phyloP scores from a whole-genome alignment of 495 filamentous ascomycete species.

The Peziza echinospora region DNA sequence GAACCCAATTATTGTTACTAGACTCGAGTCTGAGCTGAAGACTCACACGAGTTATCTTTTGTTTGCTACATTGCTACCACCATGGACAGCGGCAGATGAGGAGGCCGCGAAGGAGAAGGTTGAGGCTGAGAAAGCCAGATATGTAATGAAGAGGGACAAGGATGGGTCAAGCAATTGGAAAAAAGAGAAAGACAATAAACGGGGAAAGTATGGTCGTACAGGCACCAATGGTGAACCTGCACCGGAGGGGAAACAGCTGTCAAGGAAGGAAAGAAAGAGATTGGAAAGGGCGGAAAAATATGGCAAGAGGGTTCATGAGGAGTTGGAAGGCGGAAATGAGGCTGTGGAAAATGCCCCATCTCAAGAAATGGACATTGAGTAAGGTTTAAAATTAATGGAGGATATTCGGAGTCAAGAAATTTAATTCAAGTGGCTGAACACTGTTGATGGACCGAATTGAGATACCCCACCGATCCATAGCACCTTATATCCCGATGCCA shows the following conservation, averaged over 20 bases:
- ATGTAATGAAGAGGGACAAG: slow-evolving; percentile 24
- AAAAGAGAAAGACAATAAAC: slow-evolving; percentile 23
- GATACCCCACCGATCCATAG: no score
- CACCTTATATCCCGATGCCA: no score
- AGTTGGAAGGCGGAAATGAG: background rate
- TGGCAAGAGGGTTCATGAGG: background rate
- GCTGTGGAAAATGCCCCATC: no score
- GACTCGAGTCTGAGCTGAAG: slow-evolving; percentile 73
- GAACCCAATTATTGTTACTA: slow-evolving; percentile 34
- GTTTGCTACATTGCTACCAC: slow-evolving; percentile 70
- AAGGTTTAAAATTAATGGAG: no score
- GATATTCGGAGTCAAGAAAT: no score
- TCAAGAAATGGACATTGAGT: no score
- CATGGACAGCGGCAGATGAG: slow-evolving; percentile 73
- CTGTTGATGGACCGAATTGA: no score
- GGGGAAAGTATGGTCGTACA: slow-evolving; percentile 20
- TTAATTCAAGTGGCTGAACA: no score
- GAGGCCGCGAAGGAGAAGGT: slow-evolving; percentile 32
- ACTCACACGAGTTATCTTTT: slow-evolving; percentile 88
- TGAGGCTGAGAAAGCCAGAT: slow-evolving; percentile 22
- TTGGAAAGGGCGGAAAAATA: slow-evolving; percentile 11
- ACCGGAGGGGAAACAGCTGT: slow-evolving; percentile 19
- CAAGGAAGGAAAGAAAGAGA: slow-evolving; percentile 13
- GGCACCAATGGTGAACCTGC: slow-evolving; percentile 1
- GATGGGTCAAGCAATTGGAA: slow-evolving; percentile 33